Evolutionary conservation across 805 yeast genomes (phyloP), one percentile per base, ranked within the genome.

Genomic region (Saturnispora silvae): DNA sequence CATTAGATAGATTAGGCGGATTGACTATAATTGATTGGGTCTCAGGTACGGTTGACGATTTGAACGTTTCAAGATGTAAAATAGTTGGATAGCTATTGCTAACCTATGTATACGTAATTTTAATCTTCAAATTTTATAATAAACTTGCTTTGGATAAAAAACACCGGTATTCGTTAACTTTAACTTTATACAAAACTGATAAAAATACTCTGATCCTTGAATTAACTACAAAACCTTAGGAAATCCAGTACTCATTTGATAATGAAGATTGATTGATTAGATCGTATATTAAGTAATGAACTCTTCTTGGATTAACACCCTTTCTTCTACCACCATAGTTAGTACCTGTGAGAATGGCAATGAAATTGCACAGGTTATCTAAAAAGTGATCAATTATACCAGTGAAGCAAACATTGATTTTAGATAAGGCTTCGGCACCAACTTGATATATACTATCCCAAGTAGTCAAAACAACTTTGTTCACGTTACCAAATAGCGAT

Each of bases 11-110:
- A 28, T 83, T 81, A 49, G 96, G 96, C 0, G 57, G 74, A 1
- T 60, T 86, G 32, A 77, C 77, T 44, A 72, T 86, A 23, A 83
- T 81, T 47, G 96, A 87, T 58, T 87, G 86, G 59, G 81, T 92
- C 11, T 87, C 85, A 37, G 95, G 94, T 2, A 57, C 77, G 17
- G 92, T 92, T 10, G 77, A 75, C 44, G 76, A 74, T 46, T 68
- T 67, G 18, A 79, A 75, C 14, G 77, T 80, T 6, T 70, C 81
- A 3, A 71, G 79, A 52, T 75, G 82, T 58, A 78, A 77, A 52
- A 70, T 75, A 28, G 59, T 75, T 13, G 64, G 45, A 10, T 33
- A 23, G 11, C 11, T 23, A 23, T 8, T 23, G 11, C 11, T 23
- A 8, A 23, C 25, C 11, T n/a, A n/a, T n/a, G n/a, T n/a, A n/a